Base-by-base conservation (phyloP, 805 yeast genomes). In the Metschnikowia baotianmanensis region DNA sequence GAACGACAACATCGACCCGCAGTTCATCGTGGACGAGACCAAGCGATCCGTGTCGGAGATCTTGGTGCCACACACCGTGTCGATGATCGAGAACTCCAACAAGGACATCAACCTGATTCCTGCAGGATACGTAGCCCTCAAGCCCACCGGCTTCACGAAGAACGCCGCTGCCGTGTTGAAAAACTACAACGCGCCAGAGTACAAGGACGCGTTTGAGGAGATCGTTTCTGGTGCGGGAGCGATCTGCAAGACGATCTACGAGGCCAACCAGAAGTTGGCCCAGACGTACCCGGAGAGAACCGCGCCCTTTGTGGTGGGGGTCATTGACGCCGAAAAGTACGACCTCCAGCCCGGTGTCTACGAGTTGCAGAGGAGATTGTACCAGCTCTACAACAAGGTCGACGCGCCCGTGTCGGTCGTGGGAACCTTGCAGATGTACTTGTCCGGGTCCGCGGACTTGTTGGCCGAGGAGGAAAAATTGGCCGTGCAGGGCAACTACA, bases 381-480 rank as follows among this genome's bases (percentile, higher is more conserved):
- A 84, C 71, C 56, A 76, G 49, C 78, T 75, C 56, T 90, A 79
- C 68, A 90, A 90, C 69, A 78, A 76, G 28, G 53, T 66, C 26
- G 67, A 76, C 43, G 60, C 68, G 29, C 80, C 82, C 5, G 73
- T 80, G 17, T 77, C 84, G 21, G 86, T 87, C 20, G 86, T 86
- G 35, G 97, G 98, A 21, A 90, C 98, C 7, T 77, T 91, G 63
- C 98, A 90, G 69, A 81, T 91, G 87, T 90, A 90, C 63, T 72
- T 91, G 56, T 78, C 81, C 36, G 86, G 83, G 48, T 80, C 95
- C 0, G 60, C 80, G 2, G 71, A 72, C 16, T 73, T 85, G 51
- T 67, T 91, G 48, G 62, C 75, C 23, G 49, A 65, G 28, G 97
- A 90, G 59, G 76, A 78, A 48, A 63, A 71, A 50, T 68, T 80